A percentile compares a stretch with the other conserved stretches of the same genome.
Evolutionary conservation across 2,329 filamentous ascomycete species (phyloP).

Genomic region (Aspergillus sojae): DNA sequence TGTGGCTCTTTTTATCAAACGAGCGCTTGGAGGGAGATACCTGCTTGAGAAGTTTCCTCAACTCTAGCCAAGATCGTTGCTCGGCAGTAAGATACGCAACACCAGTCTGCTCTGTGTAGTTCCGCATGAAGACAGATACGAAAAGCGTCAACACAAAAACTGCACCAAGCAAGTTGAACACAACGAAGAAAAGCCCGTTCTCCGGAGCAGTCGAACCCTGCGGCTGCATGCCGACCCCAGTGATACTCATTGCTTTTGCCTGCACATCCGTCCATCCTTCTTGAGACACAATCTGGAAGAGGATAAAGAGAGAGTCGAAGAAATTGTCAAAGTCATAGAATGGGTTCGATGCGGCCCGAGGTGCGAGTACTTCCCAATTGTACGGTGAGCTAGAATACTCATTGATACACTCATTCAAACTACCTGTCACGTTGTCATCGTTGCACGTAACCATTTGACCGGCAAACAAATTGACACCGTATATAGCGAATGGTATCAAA

Average conservation of each 20-base stretch:
- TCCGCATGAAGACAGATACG: slow-evolving; percentile 99
- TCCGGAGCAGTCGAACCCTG: slow-evolving; percentile 69
- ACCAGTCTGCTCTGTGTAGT: slow-evolving; percentile 97
- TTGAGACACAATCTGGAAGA: slow-evolving; percentile 98
- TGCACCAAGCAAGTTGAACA: slow-evolving; percentile 94
- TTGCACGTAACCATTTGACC: slow-evolving; percentile 82
- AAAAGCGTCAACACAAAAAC: slow-evolving; percentile 97
- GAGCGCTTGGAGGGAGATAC: slow-evolving; percentile 94
- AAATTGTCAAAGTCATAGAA: slow-evolving; percentile 96
- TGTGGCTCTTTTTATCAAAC: slow-evolving; percentile 72
- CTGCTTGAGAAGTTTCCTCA: slow-evolving; percentile 87
- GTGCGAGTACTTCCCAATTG: slow-evolving; percentile 82
- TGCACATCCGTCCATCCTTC: slow-evolving; percentile 98
- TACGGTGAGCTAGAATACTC: slow-evolving; percentile 79
- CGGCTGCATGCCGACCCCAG: slow-evolving; percentile 74
- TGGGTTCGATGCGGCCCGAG: slow-evolving; percentile 76
- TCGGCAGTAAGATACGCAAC: slow-evolving; percentile 95
- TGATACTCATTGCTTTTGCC: slow-evolving; percentile 79
- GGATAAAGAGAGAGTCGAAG: slow-evolving; percentile 87
- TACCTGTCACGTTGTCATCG: slow-evolving; percentile 62
- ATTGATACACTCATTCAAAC: slow-evolving; percentile 72
- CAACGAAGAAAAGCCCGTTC: slow-evolving; percentile 91
- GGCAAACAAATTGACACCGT: slow-evolving; percentile 89
- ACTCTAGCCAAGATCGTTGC: slow-evolving; percentile 93
- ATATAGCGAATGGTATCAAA: slow-evolving; percentile 94